Percentiles rank a stretch among this genome's conserved stretches.
phyloP scores from a whole-genome alignment of 2,329 filamentous ascomycete species.

The Colletotrichum sp. region DNA sequence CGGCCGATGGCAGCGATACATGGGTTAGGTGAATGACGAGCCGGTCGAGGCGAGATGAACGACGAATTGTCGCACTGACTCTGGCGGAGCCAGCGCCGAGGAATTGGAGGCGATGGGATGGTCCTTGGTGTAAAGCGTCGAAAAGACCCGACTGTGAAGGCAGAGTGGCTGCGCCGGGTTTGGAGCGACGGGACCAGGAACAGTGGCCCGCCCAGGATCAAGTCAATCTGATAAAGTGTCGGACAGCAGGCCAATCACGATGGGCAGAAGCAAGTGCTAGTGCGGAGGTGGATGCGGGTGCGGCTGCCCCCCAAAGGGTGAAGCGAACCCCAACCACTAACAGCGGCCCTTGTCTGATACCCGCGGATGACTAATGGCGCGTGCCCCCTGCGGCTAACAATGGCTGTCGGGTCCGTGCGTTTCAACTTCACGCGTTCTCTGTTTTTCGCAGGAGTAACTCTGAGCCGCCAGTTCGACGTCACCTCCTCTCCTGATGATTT shows the following conservation, averaged over 20 bases:
- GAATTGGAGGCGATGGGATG: not conserved
- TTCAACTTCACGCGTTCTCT: slow-evolving; percentile 46
- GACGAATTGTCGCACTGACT: not conserved
- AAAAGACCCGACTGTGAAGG: not conserved
- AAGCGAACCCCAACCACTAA: not conserved
- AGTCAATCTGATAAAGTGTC: slow-evolving; percentile 10
- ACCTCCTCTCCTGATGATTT: slow-evolving; percentile 33
- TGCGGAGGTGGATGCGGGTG: slow-evolving; percentile 11
- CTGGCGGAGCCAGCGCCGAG: not conserved
- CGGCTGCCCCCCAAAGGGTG: slow-evolving; percentile 9
- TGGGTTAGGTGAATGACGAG: not conserved
- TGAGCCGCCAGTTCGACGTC: slow-evolving; percentile 37
- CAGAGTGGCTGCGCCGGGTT: not conserved
- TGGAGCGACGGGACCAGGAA: not conserved
- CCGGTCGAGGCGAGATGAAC: not conserved
- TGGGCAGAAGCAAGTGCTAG: not conserved
- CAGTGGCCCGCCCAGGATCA: slow-evolving; percentile 6
- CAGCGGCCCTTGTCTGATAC: not conserved
- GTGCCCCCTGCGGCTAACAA: slow-evolving; percentile 16
- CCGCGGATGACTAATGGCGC: slow-evolving; percentile 22
- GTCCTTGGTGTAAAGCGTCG: not conserved
- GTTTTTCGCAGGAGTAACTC: slow-evolving; percentile 38
- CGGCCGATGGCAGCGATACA: not conserved
- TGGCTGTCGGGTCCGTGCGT: slow-evolving; percentile 32
- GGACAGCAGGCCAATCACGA: not conserved